phyloP scores from a whole-genome alignment of 371 early-diverging fungal species.

The Saksenaea vasiformis region DNA sequence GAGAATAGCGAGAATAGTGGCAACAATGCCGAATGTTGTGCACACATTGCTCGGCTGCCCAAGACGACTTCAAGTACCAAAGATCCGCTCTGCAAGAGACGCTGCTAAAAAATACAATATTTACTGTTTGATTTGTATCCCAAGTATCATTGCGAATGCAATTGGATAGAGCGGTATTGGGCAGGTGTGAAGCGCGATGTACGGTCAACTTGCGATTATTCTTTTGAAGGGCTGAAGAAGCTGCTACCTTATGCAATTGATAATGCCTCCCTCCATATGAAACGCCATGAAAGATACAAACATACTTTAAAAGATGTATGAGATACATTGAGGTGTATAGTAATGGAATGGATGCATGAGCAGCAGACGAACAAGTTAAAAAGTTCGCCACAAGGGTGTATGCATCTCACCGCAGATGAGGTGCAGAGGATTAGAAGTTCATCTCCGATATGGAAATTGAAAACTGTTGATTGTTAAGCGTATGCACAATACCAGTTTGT shows the following conservation, averaged over 20 bases:
- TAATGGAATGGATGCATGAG: neutral
- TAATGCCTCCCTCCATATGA: neutral
- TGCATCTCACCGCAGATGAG: too few relatives aligned
- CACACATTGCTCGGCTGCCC: neutral
- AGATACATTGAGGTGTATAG: constrained; percentile 9
- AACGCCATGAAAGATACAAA: neutral
- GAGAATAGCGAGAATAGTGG: neutral
- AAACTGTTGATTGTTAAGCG: too few relatives aligned
- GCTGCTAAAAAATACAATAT: too few relatives aligned
- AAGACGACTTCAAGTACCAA: neutral
- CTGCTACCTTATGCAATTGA: neutral
- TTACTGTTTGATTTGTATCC: too few relatives aligned
- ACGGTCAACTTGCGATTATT: neutral
- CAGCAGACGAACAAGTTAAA: neutral
- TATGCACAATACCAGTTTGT: neutral
- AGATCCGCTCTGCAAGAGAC: too few relatives aligned
- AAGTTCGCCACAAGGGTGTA: neutral
- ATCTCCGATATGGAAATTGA: too few relatives aligned
- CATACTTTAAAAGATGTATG: constrained; percentile 1
- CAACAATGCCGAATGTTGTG: neutral
- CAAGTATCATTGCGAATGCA: too few relatives aligned
- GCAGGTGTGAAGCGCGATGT: neutral
- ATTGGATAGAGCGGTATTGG: too few relatives aligned
- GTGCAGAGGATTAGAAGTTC: too few relatives aligned
- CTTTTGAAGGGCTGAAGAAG: neutral